phyloP scores from a whole-genome alignment of 306 rosid genomes.

The Cotoneaster glaucophyllus region DNA sequence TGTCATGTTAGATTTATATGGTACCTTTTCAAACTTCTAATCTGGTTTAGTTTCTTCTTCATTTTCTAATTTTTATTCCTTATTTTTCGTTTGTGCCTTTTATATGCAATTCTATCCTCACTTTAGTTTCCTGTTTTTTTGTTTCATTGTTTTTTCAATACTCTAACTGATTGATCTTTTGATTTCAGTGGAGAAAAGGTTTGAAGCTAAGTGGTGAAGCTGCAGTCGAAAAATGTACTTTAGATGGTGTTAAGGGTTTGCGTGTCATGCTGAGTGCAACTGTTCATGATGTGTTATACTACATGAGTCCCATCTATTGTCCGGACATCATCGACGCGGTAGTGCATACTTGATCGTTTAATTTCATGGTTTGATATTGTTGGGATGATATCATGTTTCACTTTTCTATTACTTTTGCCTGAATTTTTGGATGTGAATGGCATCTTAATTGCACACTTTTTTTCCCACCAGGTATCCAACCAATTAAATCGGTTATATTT shows the following conservation, averaged over 20 bases:
- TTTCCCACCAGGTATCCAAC: too few species aligned
- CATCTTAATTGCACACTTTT: too few species aligned
- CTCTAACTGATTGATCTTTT: conserved; percentile 14
- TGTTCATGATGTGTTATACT: conserved; percentile 92
- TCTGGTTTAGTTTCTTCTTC: neutral
- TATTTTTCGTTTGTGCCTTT: neutral
- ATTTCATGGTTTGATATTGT: neutral
- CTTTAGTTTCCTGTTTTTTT: conserved; percentile 5
- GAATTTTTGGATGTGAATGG: too few species aligned
- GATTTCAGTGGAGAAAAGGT: conserved; percentile 92
- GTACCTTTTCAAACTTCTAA: neutral
- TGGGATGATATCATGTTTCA: neutral
- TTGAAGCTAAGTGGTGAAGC: conserved; percentile 94
- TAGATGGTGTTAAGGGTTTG: conserved; percentile 93
- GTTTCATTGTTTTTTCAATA: neutral
- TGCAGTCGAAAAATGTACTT: conserved; percentile 82
- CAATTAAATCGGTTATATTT: too few species aligned
- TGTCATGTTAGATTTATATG: neutral
- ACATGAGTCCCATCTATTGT: conserved; percentile 99
- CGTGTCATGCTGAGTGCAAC: conserved; percentile 94
- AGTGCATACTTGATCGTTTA: conserved; percentile 16
- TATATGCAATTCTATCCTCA: neutral
- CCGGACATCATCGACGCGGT: conserved; percentile 91
- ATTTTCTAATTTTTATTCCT: neutral
- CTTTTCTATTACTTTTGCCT: too few species aligned